Evolutionary conservation across 192 early-diverging fungal genomes (phyloP).

Genomic region (Geranomyces variabilis): DNA sequence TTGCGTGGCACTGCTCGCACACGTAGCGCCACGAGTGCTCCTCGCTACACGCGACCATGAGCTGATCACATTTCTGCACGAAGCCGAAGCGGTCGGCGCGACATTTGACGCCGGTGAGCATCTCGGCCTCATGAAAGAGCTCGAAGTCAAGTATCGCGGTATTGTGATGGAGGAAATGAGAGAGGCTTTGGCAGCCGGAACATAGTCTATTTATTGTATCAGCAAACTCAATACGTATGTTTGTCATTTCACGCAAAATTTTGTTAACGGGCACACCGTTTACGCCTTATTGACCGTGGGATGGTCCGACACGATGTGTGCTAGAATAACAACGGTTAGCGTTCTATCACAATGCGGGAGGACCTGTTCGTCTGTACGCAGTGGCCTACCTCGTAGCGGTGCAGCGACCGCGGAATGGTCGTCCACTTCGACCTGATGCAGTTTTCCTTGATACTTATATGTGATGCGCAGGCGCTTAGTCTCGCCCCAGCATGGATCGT

Average conservation of each 20-base stretch:
- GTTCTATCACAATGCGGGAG: background rate
- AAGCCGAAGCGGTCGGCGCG: background rate
- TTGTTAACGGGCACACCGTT: too few species aligned
- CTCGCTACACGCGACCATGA: constrained; percentile 41
- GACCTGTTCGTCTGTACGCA: too few species aligned
- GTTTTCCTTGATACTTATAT: constrained; percentile 78
- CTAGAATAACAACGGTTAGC: background rate
- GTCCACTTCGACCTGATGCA: constrained; percentile 80
- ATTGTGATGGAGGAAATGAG: constrained; percentile 40
- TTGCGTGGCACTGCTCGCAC: constrained; percentile 47
- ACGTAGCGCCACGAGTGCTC: constrained; percentile 39
- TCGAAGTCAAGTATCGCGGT: constrained; percentile 42
- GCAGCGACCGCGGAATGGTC: constrained; percentile 80
- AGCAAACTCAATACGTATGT: too few species aligned
- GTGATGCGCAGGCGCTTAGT: constrained; percentile 80
- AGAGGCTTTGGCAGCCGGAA: background rate
- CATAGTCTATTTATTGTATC: too few species aligned
- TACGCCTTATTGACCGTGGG: background rate
- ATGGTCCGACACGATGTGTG: constrained; percentile 8
- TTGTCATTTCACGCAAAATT: too few species aligned
- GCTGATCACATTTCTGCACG: constrained; percentile 36
- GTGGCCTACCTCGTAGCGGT: constrained; percentile 65
- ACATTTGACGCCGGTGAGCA: constrained; percentile 32
- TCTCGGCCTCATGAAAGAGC: constrained; percentile 43
- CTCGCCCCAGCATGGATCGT: constrained; percentile 91